Percentiles rank a stretch among this genome's conserved stretches.
These are phyloP conservation scores for Fragaria vesca DNA, from an alignment of 306 rosid genomes.

Conservation along the genomic window DNA sequence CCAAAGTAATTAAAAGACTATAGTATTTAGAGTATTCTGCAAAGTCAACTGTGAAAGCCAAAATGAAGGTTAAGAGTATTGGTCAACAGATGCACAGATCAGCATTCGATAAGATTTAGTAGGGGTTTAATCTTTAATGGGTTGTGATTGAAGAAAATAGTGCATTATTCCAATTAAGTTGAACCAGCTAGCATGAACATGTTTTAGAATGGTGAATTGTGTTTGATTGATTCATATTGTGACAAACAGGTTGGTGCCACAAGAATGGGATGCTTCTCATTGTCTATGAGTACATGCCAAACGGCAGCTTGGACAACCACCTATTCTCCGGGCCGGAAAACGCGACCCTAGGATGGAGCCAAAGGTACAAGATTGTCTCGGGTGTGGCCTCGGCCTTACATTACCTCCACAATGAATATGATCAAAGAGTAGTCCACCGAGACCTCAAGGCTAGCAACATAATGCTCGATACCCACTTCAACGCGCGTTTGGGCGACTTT, in stretches of 20 bases:
- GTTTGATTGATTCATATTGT: background rate
- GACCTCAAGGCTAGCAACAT: conserved; percentile 80
- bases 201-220: background rate
- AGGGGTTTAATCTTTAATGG: background rate
- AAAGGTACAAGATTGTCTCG: conserved; percentile 55
- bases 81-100: background rate
- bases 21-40: background rate
- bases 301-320: conserved; percentile 76
- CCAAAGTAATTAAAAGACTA: background rate
- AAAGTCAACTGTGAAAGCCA: background rate
- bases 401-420: conserved; percentile 67
- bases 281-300: conserved; percentile 83
- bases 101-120: background rate
- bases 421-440: conserved; percentile 65
- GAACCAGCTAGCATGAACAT: background rate
- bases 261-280: conserved; percentile 55
- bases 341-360: conserved; percentile 49
- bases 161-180: background rate
- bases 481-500: conserved; percentile 64
- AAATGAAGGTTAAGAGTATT: background rate
- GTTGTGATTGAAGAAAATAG: background rate
- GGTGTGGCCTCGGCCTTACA: conserved; percentile 69
- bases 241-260: conserved; percentile 69
- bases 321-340: conserved; percentile 48
- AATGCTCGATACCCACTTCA: conserved; percentile 63